Evolutionary conservation across 257 asterid species (phyloP).

Genomic region (Capsicum pubescens): DNA sequence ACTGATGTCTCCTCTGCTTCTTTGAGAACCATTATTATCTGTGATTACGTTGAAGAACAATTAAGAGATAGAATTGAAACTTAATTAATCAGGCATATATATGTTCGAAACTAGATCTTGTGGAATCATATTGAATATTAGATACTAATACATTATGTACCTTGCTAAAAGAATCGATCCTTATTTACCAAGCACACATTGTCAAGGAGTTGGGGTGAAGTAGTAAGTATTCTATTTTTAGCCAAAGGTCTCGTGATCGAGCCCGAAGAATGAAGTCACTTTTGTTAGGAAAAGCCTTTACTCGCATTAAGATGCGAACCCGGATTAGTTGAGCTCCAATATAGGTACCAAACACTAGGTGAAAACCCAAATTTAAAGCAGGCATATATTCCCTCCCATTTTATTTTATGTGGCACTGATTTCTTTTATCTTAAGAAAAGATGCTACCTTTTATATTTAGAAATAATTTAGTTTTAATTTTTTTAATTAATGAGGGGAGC

Average conservation of each 20-base stretch:
- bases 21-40: conserved; percentile 49
- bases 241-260: not conserved
- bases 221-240: not conserved
- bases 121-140: too few relatives aligned
- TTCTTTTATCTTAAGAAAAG: not conserved
- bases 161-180: too few relatives aligned
- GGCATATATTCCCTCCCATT: not conserved
- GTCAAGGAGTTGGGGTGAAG: not conserved
- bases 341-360: not conserved
- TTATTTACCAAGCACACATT: too few relatives aligned
- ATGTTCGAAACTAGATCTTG: too few relatives aligned
- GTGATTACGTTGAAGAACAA: conserved; percentile 7
- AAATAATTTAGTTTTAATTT: too few relatives aligned
- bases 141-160: too few relatives aligned
- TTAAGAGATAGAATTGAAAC: not conserved
- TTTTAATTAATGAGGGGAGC: too few relatives aligned
- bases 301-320: too few relatives aligned
- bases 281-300: not conserved
- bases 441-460: not conserved
- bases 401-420: not conserved
- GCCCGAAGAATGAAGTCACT: rapidly evolving
- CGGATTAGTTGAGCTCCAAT: not conserved
- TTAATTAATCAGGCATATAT: not conserved
- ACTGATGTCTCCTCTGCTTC: conserved; percentile 31
- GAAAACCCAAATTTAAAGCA: not conserved